Conservation (phyloP, 495 filamentous ascomycete genomes). For the Penicillium dipodomyicola region DNA sequence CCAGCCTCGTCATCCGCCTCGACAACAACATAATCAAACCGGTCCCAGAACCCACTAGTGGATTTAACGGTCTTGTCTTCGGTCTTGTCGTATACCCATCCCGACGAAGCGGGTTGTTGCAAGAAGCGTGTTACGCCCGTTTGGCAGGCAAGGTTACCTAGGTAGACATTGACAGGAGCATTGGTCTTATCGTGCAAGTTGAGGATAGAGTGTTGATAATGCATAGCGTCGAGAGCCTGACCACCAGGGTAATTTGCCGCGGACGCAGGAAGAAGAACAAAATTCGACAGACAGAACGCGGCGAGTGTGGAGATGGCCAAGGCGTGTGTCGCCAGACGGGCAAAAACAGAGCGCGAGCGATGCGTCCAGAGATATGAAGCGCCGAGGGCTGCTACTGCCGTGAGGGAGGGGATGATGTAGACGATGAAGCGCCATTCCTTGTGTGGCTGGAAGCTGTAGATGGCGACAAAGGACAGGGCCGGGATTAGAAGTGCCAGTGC, state of each 20-base stretch:
- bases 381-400: conserved; percentile 70
- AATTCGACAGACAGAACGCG: conserved; percentile 57
- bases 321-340: conserved; percentile 43
- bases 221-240: conserved; percentile 59
- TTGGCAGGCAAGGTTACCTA: conserved; percentile 88
- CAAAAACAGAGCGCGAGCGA: conserved; percentile 53
- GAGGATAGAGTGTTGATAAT: conserved; percentile 28
- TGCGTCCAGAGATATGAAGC: conserved; percentile 73
- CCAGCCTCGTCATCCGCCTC: conserved; percentile 52
- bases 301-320: conserved; percentile 60
- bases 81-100: conserved; percentile 57
- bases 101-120: conserved; percentile 33
- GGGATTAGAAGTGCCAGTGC: conserved; percentile 62
- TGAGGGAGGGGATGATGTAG: conserved; percentile 78
- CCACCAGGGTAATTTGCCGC: conserved; percentile 89
- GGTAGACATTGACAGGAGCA: conserved; percentile 55
- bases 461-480: conserved; percentile 63
- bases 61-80: conserved; percentile 51
- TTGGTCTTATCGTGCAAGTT: conserved; percentile 11
- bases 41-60: conserved; percentile 69
- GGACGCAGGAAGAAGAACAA: conserved; percentile 64
- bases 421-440: conserved; percentile 97
- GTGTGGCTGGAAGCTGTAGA: conserved; percentile 86
- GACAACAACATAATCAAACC: conserved; percentile 77
- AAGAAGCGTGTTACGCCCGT: conserved; percentile 91